Evolutionary conservation across 2,329 filamentous ascomycete genomes (phyloP).

Genomic region (Thermoascus crustaceus): DNA sequence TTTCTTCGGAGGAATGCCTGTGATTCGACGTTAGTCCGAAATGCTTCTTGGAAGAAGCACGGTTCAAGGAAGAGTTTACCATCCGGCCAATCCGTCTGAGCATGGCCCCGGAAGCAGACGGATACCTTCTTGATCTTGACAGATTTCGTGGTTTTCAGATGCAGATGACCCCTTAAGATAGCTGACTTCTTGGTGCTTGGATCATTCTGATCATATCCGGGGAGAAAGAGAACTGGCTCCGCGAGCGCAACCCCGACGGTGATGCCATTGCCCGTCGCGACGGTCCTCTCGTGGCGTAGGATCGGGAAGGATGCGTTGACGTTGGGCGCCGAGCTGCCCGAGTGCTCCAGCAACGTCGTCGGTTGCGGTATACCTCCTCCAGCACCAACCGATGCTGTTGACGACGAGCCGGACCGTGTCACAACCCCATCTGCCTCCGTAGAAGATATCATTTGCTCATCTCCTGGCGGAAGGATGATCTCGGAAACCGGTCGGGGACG

Average conservation of each 20-base stretch:
- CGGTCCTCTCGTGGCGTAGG: conserved; percentile 38
- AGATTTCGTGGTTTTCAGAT: conserved; percentile 75
- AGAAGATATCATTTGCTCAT: conserved; percentile 25
- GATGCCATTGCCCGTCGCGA: conserved; percentile 43
- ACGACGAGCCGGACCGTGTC: conserved; percentile 22
- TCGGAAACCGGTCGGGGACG: conserved; percentile 27
- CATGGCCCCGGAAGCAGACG: conserved; percentile 75
- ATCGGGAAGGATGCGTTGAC: conserved; percentile 23
- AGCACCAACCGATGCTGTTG: conserved; percentile 15
- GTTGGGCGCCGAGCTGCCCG: conserved; percentile 17
- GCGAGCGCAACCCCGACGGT: conserved; percentile 39
- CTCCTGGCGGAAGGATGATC: conserved; percentile 25
- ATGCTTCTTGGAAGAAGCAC: background rate
- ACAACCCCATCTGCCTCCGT: conserved; percentile 13
- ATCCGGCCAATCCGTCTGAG: conserved; percentile 92
- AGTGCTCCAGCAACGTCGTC: conserved; percentile 13
- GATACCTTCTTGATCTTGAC: conserved; percentile 89
- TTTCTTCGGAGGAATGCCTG: conserved; percentile 78
- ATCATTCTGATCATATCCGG: conserved; percentile 42
- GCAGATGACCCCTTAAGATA: conserved; percentile 75
- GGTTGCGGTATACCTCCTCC: conserved; percentile 9
- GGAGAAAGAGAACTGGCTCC: conserved; percentile 42
- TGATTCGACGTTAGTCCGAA: background rate
- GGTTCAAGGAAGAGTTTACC: conserved; percentile 35
- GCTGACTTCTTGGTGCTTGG: conserved; percentile 60